A percentile compares a stretch with the other conserved stretches of the same genome.
Conservation (phyloP, 495 filamentous ascomycete genomes). For the Trichoderma virens region DNA sequence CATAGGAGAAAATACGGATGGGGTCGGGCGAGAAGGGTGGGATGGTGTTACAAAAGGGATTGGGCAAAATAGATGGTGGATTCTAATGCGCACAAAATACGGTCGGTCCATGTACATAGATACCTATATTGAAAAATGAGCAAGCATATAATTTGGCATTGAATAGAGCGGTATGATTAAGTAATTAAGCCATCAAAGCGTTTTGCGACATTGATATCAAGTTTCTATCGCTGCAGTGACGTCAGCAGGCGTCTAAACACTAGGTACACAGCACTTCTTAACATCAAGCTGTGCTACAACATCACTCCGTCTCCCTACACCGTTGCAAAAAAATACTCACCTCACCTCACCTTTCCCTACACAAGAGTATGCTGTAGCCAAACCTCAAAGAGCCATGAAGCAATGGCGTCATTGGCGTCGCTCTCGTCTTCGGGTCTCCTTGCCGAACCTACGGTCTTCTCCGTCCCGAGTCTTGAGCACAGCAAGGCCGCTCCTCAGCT, state of each 20-base stretch:
- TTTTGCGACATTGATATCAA: not conserved
- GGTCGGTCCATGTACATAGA: not conserved
- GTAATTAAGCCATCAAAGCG: too few relatives aligned
- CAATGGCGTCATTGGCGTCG: not conserved
- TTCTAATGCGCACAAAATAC: not conserved
- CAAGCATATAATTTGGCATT: not conserved
- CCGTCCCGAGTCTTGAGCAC: not conserved
- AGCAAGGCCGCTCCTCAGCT: not conserved
- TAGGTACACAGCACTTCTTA: too few relatives aligned
- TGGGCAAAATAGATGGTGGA: not conserved
- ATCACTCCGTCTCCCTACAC: too few relatives aligned
- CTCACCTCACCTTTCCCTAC: too few relatives aligned
- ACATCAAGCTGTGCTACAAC: too few relatives aligned
- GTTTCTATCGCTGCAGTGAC: not conserved
- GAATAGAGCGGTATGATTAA: too few relatives aligned
- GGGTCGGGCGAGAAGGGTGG: too few relatives aligned
- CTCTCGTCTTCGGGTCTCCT: not conserved
- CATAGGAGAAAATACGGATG: not conserved
- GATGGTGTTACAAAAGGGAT: too few relatives aligned
- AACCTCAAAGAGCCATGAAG: conserved; percentile 6
- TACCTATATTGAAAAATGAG: not conserved
- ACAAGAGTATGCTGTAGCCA: too few relatives aligned
- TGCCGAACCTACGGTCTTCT: not conserved
- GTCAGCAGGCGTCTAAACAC: not conserved
- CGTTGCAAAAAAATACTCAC: too few relatives aligned